Evolutionary conservation across 768 basidiomycete species (phyloP), one percentile per base, ranked within the genome.

Genomic region (Leccinum uliginosum): DNA sequence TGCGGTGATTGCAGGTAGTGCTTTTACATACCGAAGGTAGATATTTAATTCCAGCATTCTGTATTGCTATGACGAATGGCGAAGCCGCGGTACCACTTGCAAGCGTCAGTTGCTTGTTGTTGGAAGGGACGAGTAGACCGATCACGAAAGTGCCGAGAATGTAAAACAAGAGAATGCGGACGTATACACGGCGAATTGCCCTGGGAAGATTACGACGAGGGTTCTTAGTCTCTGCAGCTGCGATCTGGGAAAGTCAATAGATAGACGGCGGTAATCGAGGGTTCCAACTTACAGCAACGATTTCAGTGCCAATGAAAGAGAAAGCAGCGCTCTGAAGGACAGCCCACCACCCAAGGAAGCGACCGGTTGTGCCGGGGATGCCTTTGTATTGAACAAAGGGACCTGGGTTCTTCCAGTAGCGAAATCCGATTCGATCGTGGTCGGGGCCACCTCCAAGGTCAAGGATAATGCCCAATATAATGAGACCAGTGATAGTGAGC

Each of bases 231-330:
- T 93, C 92, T n/a, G 87, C 91, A 24, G 91, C 91, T 57, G 91
- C 90, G 62, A 89, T 89, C 87, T 89, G 63, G 34, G 47, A 50
- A 38, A 55, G 34, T 65, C 54, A 62, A 48, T 3, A 53, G 7
- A 21, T n/a, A 6, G n/a, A 19, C n/a, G 40, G n/a, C 3, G 8
- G 40, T 14, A 21, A 30, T 15, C 6, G 23, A 27, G 35, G 21
- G 24, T 43, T 14, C 17, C 43, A 6, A 76, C 82, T 64, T 76
- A 90, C 87, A 35, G 91, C 92, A 43, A 96, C 93, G 66, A 96
- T 93, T 71, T 98, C 95, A 6, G 93, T 94, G 15, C 94, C 95
- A 58, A 94, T 93, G 71, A 80, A 95, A 11, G 91, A 93, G 78
- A 96, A 97, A 14, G 91, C 93, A 4, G 95, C 95, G 62, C 94